Evolutionary conservation across 2,329 filamentous ascomycete species (phyloP).

Genomic region (Beauveria sp.): DNA sequence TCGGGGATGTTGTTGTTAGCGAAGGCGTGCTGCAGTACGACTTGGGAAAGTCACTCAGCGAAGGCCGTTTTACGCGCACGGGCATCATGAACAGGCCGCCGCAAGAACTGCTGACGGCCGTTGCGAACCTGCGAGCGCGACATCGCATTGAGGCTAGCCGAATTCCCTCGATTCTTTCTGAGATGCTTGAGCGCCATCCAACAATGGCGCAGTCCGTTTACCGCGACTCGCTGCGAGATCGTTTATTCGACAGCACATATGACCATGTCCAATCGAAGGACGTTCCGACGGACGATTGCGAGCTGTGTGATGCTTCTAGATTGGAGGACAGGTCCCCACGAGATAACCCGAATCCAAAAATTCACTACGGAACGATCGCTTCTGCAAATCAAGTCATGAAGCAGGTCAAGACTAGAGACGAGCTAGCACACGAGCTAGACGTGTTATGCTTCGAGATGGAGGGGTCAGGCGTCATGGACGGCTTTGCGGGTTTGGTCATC

Average conservation of each 20-base stretch:
- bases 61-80: conserved; percentile 11
- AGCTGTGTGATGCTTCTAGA: neutral
- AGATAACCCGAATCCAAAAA: neutral
- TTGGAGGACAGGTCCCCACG: neutral
- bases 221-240: neutral
- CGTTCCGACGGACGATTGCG: neutral
- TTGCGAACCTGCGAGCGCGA: conserved; percentile 9
- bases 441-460: conserved; percentile 22
- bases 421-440: neutral
- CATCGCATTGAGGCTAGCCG: conserved; percentile 6
- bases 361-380: conserved; percentile 20
- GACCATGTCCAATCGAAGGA: neutral
- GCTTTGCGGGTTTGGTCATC: conserved; percentile 24
- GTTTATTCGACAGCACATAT: neutral
- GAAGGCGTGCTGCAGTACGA: conserved; percentile 16
- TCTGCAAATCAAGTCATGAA: conserved; percentile 19
- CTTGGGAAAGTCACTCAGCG: conserved; percentile 13
- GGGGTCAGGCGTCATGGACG: conserved; percentile 19
- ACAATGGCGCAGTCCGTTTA: neutral
- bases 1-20: conserved; percentile 18
- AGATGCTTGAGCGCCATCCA: neutral
- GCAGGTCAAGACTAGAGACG: conserved; percentile 11
- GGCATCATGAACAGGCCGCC: conserved; percentile 2
- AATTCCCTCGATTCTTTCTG: neutral
- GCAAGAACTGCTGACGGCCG: neutral